phyloP scores from a whole-genome alignment of 2,329 filamentous ascomycete genomes.

The Aspergillus fructus region DNA sequence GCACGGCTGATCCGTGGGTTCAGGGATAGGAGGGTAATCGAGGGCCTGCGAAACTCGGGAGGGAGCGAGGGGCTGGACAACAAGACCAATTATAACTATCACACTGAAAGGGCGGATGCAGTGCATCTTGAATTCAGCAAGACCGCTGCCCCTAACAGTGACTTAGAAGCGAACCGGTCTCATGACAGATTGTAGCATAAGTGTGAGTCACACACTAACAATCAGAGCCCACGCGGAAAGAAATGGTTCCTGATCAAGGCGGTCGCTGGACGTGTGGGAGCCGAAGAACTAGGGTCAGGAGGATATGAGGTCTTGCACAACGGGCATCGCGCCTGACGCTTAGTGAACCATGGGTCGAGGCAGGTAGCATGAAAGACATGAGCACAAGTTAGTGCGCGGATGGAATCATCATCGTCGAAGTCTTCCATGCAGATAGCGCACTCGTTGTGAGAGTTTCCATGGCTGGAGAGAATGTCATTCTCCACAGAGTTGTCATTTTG shows the following conservation, averaged over 20 bases:
- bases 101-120: neutral
- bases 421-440: conserved; percentile 96
- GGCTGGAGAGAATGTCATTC: neutral
- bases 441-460: conserved; percentile 7
- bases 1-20: conserved; percentile 13
- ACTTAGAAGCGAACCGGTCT: neutral
- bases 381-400: conserved; percentile 90
- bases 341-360: conserved; percentile 94
- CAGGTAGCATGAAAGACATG: conserved; percentile 96
- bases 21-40: conserved; percentile 8
- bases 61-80: neutral
- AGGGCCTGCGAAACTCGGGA: neutral
- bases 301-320: conserved; percentile 67
- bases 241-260: conserved; percentile 10
- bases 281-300: neutral
- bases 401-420: conserved; percentile 88
- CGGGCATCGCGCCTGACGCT: conserved; percentile 88
- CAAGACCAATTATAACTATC: neutral
- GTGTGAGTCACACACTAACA: neutral
- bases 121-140: neutral
- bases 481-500: neutral
- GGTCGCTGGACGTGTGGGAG: neutral
- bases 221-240: conserved; percentile 8
- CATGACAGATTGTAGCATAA: neutral
- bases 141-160: neutral